Evolutionary conservation across 257 asterid species (phyloP).

Genomic region (Schizonepeta tenuifolia): DNA sequence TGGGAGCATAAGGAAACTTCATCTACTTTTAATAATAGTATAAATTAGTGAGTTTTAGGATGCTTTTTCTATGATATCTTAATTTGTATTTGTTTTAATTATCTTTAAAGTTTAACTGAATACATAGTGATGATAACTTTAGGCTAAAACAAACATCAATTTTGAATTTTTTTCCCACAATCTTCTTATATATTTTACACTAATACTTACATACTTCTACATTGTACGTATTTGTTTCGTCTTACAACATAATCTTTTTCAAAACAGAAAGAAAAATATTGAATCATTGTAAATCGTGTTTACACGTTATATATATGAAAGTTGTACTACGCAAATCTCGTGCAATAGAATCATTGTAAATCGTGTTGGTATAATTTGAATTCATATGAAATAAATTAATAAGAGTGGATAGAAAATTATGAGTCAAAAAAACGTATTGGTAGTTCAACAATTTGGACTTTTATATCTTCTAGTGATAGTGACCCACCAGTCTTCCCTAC

Average conservation of each 20-base stretch:
- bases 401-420: neutral
- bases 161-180: neutral
- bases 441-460: constrained; percentile 26
- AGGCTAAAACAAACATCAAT: neutral
- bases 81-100: neutral
- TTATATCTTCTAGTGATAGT: neutral
- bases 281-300: too few species aligned
- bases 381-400: neutral
- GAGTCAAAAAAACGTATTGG: neutral
- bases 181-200: too few species aligned
- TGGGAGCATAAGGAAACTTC: constrained; percentile 23
- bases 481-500: neutral
- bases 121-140: neutral
- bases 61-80: neutral
- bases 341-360: neutral
- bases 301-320: too few species aligned
- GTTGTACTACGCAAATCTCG: neutral
- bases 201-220: too few species aligned
- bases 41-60: neutral
- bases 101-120: neutral
- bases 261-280: too few species aligned
- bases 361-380: neutral
- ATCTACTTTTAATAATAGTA: neutral
- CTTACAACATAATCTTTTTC: too few species aligned
- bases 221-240: too few species aligned